A percentile compares a stretch with the other conserved stretches of the same genome.
These are phyloP conservation scores for Scutellaria barbata DNA, from an alignment of 257 asterid genomes.

Conservation along the genomic window DNA sequence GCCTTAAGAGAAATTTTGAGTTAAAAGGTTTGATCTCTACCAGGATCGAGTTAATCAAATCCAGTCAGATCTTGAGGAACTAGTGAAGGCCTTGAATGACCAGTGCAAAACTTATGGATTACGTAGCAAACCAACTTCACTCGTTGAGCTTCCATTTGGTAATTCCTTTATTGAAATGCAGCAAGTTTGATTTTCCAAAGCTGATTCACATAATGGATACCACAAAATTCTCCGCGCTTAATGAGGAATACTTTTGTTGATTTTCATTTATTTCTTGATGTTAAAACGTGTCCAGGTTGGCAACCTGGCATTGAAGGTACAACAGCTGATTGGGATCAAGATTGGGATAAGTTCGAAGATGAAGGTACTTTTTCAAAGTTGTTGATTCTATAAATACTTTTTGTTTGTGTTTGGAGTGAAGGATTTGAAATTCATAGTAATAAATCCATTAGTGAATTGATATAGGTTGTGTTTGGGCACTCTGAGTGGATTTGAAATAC, in stretches of 20 bases:
- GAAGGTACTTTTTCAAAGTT: constrained; percentile 61
- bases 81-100: constrained; percentile 77
- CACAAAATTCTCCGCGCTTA: constrained; percentile 35
- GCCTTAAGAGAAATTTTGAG: constrained; percentile 30
- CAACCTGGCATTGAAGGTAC: constrained; percentile 89
- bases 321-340: constrained; percentile 98
- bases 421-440: background rate
- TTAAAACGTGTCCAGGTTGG: constrained; percentile 69
- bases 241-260: constrained; percentile 17
- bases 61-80: constrained; percentile 84
- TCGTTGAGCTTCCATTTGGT: constrained; percentile 94
- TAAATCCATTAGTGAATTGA: background rate
- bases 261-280: constrained; percentile 28
- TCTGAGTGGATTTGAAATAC: background rate
- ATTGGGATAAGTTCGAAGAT: constrained; percentile 93
- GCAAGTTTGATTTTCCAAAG: constrained; percentile 1
- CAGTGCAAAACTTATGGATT: constrained; percentile 96
- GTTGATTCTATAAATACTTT: background rate
- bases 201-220: constrained; percentile 32
- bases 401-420: background rate
- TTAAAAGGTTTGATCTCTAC: constrained; percentile 30
- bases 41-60: constrained; percentile 79
- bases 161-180: constrained; percentile 31
- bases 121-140: constrained; percentile 85
- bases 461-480: background rate